Percentiles rank a stretch among this genome's conserved stretches.
Conservation (phyloP, 2,329 filamentous ascomycete genomes). For the Xylaria polymorpha region DNA sequence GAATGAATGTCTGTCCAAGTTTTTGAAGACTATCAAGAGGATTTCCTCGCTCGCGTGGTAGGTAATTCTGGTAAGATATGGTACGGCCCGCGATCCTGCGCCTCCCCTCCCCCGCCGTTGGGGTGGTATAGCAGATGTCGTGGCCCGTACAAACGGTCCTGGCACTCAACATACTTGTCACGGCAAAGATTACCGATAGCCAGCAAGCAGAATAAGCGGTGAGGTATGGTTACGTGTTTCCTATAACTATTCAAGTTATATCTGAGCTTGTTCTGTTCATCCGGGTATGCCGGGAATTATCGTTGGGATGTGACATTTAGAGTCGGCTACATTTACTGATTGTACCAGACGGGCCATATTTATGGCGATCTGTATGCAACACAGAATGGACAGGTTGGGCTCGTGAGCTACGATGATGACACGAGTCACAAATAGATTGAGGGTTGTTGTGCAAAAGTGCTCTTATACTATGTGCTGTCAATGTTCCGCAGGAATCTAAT, state of each 20-base stretch:
- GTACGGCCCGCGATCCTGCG: not conserved
- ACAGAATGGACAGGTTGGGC: not conserved
- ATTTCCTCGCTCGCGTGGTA: too few relatives aligned
- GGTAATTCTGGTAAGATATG: not conserved
- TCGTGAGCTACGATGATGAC: not conserved
- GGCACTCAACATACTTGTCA: not conserved
- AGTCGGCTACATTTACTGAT: not conserved
- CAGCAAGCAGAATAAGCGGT: not conserved
- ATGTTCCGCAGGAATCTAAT: conserved; percentile 6
- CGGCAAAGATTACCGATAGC: too few relatives aligned
- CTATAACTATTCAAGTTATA: not conserved
- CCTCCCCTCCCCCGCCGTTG: not conserved
- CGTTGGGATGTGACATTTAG: not conserved
- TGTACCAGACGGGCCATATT: conserved; percentile 1
- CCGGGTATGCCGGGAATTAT: not conserved
- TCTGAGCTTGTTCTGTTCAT: not conserved
- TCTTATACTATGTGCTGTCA: conserved; percentile 16
- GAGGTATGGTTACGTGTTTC: not conserved
- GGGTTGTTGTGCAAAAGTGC: not conserved
- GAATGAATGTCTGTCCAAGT: not conserved
- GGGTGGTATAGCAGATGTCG: not conserved
- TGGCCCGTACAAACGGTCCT: not conserved
- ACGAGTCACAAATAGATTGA: conserved; percentile 20
- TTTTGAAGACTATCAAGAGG: not conserved
- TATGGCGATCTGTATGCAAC: conserved; percentile 3